These are phyloP conservation scores for Coccomyxa sp. DNA, from an alignment of 139 green algal genomes.

Conservation along the genomic window DNA sequence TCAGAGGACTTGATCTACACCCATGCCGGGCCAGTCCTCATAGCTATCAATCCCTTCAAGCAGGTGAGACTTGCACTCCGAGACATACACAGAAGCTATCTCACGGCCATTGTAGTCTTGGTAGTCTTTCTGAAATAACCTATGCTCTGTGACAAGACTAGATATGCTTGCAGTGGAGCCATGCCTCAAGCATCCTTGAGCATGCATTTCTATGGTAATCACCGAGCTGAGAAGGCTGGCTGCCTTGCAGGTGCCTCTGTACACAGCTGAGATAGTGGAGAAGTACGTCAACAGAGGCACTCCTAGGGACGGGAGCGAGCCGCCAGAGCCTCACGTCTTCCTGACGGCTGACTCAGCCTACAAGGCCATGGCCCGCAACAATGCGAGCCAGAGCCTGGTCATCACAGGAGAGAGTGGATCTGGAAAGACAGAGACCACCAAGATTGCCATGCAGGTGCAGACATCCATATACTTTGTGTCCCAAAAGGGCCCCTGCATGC, in stretches of 20 bases:
- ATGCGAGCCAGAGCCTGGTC: slow-evolving; percentile 51
- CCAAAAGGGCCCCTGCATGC: neutral
- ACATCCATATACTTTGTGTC: neutral
- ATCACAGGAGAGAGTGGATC: slow-evolving; percentile 78
- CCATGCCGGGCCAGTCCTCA: slow-evolving; percentile 73
- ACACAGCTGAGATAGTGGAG: slow-evolving; percentile 55
- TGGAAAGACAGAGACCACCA: slow-evolving; percentile 94
- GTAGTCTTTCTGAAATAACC: too few relatives aligned
- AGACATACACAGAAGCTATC: too few relatives aligned
- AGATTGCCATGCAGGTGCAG: slow-evolving; percentile 46
- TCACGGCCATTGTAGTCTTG: too few relatives aligned
- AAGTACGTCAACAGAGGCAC: slow-evolving; percentile 42
- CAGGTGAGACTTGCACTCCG: too few relatives aligned
- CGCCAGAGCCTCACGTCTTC: slow-evolving; percentile 5
- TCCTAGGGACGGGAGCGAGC: slow-evolving; percentile 8
- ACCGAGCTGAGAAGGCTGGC: too few relatives aligned
- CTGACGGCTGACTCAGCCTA: slow-evolving; percentile 24
- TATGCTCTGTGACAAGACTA: too few relatives aligned
- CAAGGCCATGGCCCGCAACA: slow-evolving; percentile 51
- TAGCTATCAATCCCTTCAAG: slow-evolving; percentile 88
- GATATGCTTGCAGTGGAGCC: too few relatives aligned
- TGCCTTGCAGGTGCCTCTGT: slow-evolving; percentile 61
- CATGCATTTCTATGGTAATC: too few relatives aligned
- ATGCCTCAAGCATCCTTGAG: too few relatives aligned
- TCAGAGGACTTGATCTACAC: slow-evolving; percentile 75